Conservation (phyloP, 306 rosid genomes). For the Glycyrrhiza uralensis region DNA sequence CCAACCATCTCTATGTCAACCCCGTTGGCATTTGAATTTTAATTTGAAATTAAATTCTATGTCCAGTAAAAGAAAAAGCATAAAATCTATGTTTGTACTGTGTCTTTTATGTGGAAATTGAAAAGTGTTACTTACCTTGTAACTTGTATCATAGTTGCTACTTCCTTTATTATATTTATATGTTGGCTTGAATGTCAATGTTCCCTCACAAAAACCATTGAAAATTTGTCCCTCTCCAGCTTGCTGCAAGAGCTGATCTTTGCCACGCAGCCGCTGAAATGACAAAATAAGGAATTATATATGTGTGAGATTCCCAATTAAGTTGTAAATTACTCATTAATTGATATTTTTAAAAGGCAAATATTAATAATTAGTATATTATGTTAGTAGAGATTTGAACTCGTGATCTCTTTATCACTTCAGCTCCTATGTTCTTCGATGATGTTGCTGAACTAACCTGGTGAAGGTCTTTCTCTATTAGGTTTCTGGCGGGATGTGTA, state of each 20-base stretch:
- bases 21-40: too few relatives aligned
- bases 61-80: too few relatives aligned
- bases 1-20: too few relatives aligned
- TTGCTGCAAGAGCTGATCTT: slow-evolving; percentile 72
- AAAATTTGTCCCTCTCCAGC: slow-evolving; percentile 71
- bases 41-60: too few relatives aligned
- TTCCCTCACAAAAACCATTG: slow-evolving; percentile 71
- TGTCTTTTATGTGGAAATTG: too few relatives aligned
- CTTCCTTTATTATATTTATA: slow-evolving; percentile 71
- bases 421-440: too few relatives aligned
- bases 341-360: too few relatives aligned
- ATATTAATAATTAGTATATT: too few relatives aligned
- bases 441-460: slow-evolving; percentile 40
- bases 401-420: too few relatives aligned
- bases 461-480: slow-evolving; percentile 50
- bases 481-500: slow-evolving; percentile 42
- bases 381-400: too few relatives aligned
- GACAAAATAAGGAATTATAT: background rate
- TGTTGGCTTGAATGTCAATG: slow-evolving; percentile 71
- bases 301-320: background rate
- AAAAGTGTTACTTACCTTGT: slow-evolving; percentile 42
- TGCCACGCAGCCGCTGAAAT: slow-evolving; percentile 44
- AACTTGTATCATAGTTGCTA: slow-evolving; percentile 72
- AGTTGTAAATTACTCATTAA: slow-evolving; percentile 1
- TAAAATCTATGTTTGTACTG: too few relatives aligned